Conservation (phyloP, 495 filamentous ascomycete species). For the Sabuloglossum arenarium region DNA sequence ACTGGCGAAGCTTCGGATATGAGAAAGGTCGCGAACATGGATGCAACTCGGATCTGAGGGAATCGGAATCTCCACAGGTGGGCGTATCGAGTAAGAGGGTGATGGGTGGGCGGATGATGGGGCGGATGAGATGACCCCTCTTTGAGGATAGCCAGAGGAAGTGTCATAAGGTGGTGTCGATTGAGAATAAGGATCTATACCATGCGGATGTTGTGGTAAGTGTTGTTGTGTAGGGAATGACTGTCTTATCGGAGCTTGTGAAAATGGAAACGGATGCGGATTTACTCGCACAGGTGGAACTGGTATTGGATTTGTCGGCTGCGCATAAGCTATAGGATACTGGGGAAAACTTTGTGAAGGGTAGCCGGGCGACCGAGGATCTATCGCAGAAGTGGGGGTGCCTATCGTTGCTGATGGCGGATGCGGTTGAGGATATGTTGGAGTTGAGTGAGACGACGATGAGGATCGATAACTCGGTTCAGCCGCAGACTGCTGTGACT, state of each 20-base stretch:
- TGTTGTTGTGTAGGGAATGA: constrained; percentile 2
- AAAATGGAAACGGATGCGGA: not conserved
- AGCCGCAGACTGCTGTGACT: constrained; percentile 14
- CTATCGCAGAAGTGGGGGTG: not conserved
- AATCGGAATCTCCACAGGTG: constrained; percentile 29
- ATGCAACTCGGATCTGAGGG: constrained; percentile 49
- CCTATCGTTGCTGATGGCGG: not conserved
- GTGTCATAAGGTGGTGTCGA: constrained; percentile 1
- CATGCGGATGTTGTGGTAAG: constrained; percentile 2
- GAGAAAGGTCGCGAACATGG: constrained; percentile 62
- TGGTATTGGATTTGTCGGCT: not conserved
- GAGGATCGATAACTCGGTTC: constrained; percentile 21
- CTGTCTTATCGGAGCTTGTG: constrained; percentile 2
- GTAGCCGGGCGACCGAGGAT: not conserved
- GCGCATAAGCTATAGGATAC: not conserved
- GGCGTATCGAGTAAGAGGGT: constrained; percentile 28
- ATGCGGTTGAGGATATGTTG: constrained; percentile 6
- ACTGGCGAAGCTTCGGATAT: constrained; percentile 73
- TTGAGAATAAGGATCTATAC: not conserved
- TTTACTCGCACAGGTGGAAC: constrained; percentile 1
- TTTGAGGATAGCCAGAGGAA: not conserved
- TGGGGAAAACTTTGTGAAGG: not conserved
- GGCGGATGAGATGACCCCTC: constrained; percentile 23
- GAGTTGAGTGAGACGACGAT: constrained; percentile 12
- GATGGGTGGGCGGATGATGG: constrained; percentile 25